Evolutionary conservation across 768 basidiomycete species (phyloP), one percentile per base, ranked within the genome.

Genomic region (Tricholoma flavovirens): DNA sequence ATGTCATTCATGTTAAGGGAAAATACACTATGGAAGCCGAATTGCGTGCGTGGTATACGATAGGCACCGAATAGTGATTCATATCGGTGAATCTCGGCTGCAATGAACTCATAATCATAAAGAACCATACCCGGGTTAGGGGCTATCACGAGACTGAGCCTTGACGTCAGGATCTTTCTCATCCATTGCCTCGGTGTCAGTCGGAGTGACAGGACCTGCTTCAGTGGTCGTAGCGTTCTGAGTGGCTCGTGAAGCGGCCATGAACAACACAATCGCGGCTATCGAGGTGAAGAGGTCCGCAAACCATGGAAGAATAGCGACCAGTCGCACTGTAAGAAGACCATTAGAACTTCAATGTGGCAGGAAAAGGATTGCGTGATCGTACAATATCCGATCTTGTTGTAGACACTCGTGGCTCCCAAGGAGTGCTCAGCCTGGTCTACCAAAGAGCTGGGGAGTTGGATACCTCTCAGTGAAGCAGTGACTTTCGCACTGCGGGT

Each of bases 241-340:
- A n/a, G 57, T 14, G 2, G 51, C 32, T 8, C 40, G 61, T 4
- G 60, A 59, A n/a, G 70, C 63, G 14, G 75, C 69, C 2, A 68
- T 14, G 54, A 72, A 71, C 6, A 73, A 60, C 50, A 76, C 65
- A 29, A 66, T 61, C 19, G 75, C 71, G 8, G 78, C 64, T 51
- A 69, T 66, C 48, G 68, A 32, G 15, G 72, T 68, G 56, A 76
- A 78, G 5, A 80, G 60, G 58, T 77, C 57, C 0, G 80, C 62
- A 59, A 81, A 69, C 83, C 83, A 85, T 1, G 81, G 79, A 29
- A 83, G 61, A 56, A 82, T 73, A 1, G 80, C 79, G 17, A 79
- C 63, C 22, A 77, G 68, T 46, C 69, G 70, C 60, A 83, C 83
- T 85, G 59, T 5, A 49, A 54, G 53, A 51, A 35, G 29, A 19